Conservation (phyloP, 306 rosid genomes). For the Echinosophora koreensis region DNA sequence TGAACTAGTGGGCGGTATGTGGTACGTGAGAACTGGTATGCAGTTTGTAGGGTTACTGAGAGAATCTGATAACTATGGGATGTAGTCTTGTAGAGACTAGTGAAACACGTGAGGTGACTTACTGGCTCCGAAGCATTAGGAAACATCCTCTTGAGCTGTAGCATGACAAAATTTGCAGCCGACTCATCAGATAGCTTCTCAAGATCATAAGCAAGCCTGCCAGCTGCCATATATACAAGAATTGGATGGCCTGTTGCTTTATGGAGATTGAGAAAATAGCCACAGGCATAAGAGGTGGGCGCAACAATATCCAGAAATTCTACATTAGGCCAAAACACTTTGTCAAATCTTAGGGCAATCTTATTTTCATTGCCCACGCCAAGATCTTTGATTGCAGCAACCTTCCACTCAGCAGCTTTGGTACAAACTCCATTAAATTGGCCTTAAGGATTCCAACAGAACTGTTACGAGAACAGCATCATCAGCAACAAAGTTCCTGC, state of each 20-base stretch:
- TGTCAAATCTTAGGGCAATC: constrained; percentile 67
- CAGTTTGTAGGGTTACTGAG: no score
- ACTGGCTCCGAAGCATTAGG: constrained; percentile 74
- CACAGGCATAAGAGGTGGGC: constrained; percentile 72
- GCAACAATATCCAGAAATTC: constrained; percentile 75
- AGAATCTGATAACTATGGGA: no score
- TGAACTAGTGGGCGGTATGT: no score
- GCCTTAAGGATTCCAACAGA: constrained; percentile 77
- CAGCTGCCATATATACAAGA: constrained; percentile 83
- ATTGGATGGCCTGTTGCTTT: constrained; percentile 80
- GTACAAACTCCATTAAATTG: constrained; percentile 70
- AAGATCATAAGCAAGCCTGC: constrained; percentile 76
- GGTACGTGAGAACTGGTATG: background rate
- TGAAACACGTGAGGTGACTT: constrained; percentile 39
- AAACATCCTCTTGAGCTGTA: constrained; percentile 75
- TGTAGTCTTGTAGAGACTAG: background rate
- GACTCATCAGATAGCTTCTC: constrained; percentile 62
- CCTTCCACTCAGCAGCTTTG: constrained; percentile 75
- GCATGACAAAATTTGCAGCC: constrained; percentile 60
- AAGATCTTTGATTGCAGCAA: constrained; percentile 73
- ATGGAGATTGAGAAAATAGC: constrained; percentile 84
- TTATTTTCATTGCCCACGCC: constrained; percentile 88
- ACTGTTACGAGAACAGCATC: constrained; percentile 66
- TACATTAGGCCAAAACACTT: constrained; percentile 80
- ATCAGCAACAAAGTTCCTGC: constrained; percentile 64